Evolutionary conservation across 2,329 filamentous ascomycete genomes (phyloP).

Genomic region (Sporothrix dimorphospora): DNA sequence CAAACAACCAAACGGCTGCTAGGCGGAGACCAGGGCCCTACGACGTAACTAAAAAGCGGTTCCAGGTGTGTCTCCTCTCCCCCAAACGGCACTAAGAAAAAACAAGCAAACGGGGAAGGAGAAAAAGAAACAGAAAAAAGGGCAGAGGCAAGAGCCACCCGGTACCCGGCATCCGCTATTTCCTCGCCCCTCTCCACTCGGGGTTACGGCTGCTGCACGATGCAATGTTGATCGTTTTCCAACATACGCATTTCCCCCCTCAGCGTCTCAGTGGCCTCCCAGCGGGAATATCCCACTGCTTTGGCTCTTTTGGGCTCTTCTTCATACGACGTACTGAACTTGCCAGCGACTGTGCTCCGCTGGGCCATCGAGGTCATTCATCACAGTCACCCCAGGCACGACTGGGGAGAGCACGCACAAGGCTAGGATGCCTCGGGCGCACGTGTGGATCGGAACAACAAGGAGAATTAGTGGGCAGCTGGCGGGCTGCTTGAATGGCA

Average conservation of each 20-base stretch:
- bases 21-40: neutral
- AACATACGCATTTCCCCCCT: neutral
- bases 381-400: neutral
- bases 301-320: neutral
- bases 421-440: neutral
- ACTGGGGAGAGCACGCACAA: too few relatives aligned
- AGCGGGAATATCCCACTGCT: neutral
- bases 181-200: constrained; percentile 9
- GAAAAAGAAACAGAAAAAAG: constrained; percentile 1
- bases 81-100: constrained; percentile 10
- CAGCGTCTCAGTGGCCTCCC: neutral
- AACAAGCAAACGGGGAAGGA: neutral
- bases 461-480: neutral
- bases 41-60: neutral
- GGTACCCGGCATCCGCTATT: neutral
- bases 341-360: neutral
- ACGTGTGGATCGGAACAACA: neutral
- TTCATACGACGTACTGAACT: too few relatives aligned
- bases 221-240: constrained; percentile 3
- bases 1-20: neutral
- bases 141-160: neutral
- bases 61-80: neutral
- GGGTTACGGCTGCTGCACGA: constrained; percentile 18
- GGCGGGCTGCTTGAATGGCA: neutral
- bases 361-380: neutral